phyloP scores from a whole-genome alignment of 352 stramenopile species.

The Globisporangium rhizosaccharum region DNA sequence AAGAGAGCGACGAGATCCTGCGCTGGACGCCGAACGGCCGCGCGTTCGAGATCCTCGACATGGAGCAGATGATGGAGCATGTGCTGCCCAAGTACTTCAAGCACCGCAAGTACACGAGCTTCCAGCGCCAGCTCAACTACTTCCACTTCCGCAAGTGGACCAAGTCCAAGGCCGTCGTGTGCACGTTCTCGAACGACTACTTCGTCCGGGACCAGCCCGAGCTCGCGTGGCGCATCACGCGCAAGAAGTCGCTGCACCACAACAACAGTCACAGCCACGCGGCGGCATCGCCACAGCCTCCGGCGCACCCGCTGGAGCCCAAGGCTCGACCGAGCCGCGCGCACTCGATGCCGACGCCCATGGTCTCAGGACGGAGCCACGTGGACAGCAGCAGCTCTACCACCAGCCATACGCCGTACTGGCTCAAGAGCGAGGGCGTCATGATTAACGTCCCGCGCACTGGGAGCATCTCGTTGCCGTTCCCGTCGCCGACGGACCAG shows the following conservation, averaged over 20 bases:
- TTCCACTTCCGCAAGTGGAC: slow-evolving; percentile 92
- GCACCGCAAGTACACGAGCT: slow-evolving; percentile 91
- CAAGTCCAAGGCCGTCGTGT: slow-evolving; percentile 72
- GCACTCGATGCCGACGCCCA: slow-evolving; percentile 2
- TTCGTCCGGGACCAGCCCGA: slow-evolving; percentile 67
- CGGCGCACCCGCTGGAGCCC: neutral
- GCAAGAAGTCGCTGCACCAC: slow-evolving; percentile 48
- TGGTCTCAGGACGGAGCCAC: neutral
- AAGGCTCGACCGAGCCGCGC: slow-evolving; percentile 6
- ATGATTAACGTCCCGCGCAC: slow-evolving; percentile 24
- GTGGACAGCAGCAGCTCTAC: neutral
- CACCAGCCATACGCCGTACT: slow-evolving; percentile 5
- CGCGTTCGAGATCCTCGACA: slow-evolving; percentile 75
- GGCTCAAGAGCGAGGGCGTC: slow-evolving; percentile 15
- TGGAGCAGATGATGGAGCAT: slow-evolving; percentile 71
- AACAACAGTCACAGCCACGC: slow-evolving; percentile 17
- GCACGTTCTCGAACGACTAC: slow-evolving; percentile 74
- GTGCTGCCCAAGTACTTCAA: slow-evolving; percentile 94
- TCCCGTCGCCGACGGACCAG: slow-evolving; percentile 17
- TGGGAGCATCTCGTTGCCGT: slow-evolving; percentile 13
- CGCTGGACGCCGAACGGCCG: slow-evolving; percentile 59
- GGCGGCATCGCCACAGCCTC: neutral
- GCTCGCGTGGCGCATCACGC: slow-evolving; percentile 57
- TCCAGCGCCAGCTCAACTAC: slow-evolving; percentile 93
- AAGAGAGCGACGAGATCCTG: slow-evolving; percentile 45